Evolutionary conservation across 257 asterid species (phyloP), one percentile per base, ranked within the genome.

Genomic region (Salvia hispanica): DNA sequence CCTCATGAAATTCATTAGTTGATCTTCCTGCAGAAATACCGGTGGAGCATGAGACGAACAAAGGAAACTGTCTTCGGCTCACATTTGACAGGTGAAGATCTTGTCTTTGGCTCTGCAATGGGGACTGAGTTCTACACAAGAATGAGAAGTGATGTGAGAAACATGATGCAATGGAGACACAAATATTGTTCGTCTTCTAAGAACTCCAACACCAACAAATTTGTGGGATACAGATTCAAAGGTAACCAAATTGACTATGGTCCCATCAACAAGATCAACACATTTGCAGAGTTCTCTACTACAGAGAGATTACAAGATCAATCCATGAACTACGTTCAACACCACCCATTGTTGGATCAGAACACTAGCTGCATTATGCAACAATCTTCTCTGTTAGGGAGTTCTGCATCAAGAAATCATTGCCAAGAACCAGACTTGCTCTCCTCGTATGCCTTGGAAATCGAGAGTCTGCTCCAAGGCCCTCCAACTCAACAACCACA

Each of bases 21-120:
- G 46, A 42, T 50, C 56, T 68, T 62, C 44, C 52, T 76, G 80
- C 95, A 90, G 97, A 90, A 88, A 69, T 79, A 69, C 62, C 87
- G 97, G 0, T 69, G 81, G 63, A 53, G 74, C 77, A 25, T 69
- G 76, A 88, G 74, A 74, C 83, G 21, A 18, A 18, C 21, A 18
- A 18, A 77, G 70, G 82, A 83, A 60, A 40, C 56, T 3, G 37
- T 71, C 33, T 44, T 46, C 18, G 18, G 45, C 43, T 70, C 81
- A 4, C 21, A 59, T 33, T 61, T 14, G 6, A 16, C 21, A 18
- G 21, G 13, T 11, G 7, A 40, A 5, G 62, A 45, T 16, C 42
- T 55, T n/a, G 39, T 64, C 21, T 58, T 70, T 1, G 37, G 58
- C 16, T 5, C 78, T 33, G 54, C 21, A 18, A 18, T 18, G 21